These are phyloP conservation scores for Asterophora lycoperdoides DNA, from an alignment of 768 basidiomycete species.

Conservation along the genomic window DNA sequence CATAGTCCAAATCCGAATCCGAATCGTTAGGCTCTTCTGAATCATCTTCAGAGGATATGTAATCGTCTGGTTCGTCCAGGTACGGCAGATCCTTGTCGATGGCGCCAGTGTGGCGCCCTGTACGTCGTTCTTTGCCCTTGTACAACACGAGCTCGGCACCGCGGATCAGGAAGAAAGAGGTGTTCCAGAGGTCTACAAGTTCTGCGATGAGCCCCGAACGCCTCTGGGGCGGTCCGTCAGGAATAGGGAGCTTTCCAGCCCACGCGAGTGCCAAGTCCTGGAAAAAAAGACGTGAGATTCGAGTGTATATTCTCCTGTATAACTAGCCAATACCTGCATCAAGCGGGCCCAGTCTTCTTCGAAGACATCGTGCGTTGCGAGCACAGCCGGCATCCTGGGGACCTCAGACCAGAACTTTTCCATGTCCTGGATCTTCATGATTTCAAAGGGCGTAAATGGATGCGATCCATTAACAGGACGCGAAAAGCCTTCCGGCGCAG, in stretches of 20 bases:
- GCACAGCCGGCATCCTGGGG: slow-evolving; percentile 68
- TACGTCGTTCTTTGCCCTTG: slow-evolving; percentile 73
- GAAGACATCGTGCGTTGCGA: slow-evolving; percentile 73
- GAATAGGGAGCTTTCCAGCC: slow-evolving; percentile 70
- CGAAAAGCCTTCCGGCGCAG: slow-evolving; percentile 68
- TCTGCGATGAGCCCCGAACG: slow-evolving; percentile 61
- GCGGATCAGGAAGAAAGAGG: slow-evolving; percentile 67
- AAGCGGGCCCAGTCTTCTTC: slow-evolving; percentile 78
- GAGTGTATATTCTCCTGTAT: background rate
- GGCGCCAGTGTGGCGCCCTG: slow-evolving; percentile 54
- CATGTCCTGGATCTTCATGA: slow-evolving; percentile 73
- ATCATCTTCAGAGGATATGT: slow-evolving; percentile 39
- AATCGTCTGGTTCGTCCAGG: slow-evolving; percentile 39
- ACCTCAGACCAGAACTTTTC: slow-evolving; percentile 63
- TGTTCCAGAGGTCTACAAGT: slow-evolving; percentile 77
- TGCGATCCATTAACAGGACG: slow-evolving; percentile 66
- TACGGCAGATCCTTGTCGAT: slow-evolving; percentile 52
- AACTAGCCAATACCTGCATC: slow-evolving; percentile 53
- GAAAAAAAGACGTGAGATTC: background rate
- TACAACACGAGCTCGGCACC: slow-evolving; percentile 79
- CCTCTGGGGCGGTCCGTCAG: slow-evolving; percentile 49
- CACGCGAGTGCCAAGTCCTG: slow-evolving; percentile 75
- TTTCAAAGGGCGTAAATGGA: slow-evolving; percentile 64
- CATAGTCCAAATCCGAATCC: slow-evolving; percentile 40
- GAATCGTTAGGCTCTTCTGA: slow-evolving; percentile 26